Evolutionary conservation across 2,329 filamentous ascomycete genomes (phyloP), one percentile per base, ranked within the genome.

Genomic region (Zelopaecilomyces penicillatus): DNA sequence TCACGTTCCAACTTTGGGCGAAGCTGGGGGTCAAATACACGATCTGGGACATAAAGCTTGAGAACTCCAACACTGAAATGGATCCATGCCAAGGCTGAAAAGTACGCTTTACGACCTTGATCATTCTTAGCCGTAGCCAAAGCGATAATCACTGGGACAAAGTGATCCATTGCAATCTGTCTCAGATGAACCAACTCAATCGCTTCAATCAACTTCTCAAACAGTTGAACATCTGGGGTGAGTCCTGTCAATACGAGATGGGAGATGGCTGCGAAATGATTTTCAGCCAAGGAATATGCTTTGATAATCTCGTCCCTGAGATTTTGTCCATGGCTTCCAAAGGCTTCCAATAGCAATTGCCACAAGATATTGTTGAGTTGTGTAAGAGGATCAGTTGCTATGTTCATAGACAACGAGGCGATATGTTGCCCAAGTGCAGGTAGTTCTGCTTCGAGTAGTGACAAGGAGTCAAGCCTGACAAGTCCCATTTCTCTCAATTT

Each of bases 41-140:
- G 82, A 61, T 95, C 84, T 0, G 94, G 90, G 3, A 97, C 81
- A 57, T 91, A 96, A 3, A 96, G 72, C 50, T 78, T 77, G 39
- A 97, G 71, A 34, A 83, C 78, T 11, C 83, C 82, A 19, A 90
- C 65, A 2, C 87, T 83, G 48, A 95, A 81, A 41, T 84, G 74
- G 29, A 89, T 73, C 80, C 90, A 93, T 5, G 85, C 83, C 26
- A 83, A 65, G 5, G 67, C 65, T 5, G 64, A 66, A 37, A 63
- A 55, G 30, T 66, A 59, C 5, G 60, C 54, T 19, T 56, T 52
- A 4, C 50, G 46, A 5, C 41, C 38, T 4, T 39, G 19, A 6
- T 51, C 50, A 26, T 49, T 46, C n/a, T 52, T 52, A 4, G 58
- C 50, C 8, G 53, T 47, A 26, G 66, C 59, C 27, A 77, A 56